Percentiles rank a stretch among this genome's conserved stretches.
Evolutionary conservation across 2,329 filamentous ascomycete species (phyloP).

Genomic region (Pyrenochaeta sp.): DNA sequence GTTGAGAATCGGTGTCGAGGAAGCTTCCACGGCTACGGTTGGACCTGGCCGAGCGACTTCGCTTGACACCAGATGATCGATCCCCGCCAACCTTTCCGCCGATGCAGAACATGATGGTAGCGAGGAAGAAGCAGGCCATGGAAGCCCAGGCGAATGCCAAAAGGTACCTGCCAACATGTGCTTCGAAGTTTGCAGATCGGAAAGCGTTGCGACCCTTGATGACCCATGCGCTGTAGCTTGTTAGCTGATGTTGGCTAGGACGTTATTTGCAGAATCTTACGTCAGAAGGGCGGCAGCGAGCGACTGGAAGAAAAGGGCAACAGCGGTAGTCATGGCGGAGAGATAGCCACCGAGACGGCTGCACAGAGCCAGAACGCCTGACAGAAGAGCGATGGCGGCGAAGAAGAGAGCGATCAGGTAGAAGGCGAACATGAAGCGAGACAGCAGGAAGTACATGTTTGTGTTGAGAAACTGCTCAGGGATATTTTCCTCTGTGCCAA

Average conservation of each 20-base stretch:
- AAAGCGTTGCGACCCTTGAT: constrained; percentile 76
- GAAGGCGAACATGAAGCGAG: constrained; percentile 93
- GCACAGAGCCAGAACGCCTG: constrained; percentile 73
- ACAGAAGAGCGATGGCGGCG: constrained; percentile 71
- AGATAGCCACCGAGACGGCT: constrained; percentile 75
- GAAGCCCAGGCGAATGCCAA: constrained; percentile 82
- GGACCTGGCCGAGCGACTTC: constrained; percentile 59
- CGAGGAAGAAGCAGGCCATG: constrained; percentile 71
- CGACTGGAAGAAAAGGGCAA: constrained; percentile 75
- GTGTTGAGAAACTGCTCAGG: constrained; percentile 63
- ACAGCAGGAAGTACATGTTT: constrained; percentile 80
- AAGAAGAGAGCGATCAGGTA: constrained; percentile 87
- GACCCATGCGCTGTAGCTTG: constrained; percentile 65
- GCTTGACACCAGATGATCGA: constrained; percentile 45
- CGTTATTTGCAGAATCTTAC: constrained; percentile 62
- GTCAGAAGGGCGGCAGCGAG: constrained; percentile 78
- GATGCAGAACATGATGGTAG: constrained; percentile 72
- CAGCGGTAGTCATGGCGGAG: constrained; percentile 64
- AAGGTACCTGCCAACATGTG: constrained; percentile 71
- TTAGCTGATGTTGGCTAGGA: constrained; percentile 11
- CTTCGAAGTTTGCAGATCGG: constrained; percentile 61
- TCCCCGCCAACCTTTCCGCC: constrained; percentile 63
- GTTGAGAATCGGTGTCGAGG: constrained; percentile 63
- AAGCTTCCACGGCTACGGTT: constrained; percentile 58
- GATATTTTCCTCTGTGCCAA: constrained; percentile 62